phyloP scores from a whole-genome alignment of 805 yeast genomes.

The Wickerhamomyces chaumierensis region DNA sequence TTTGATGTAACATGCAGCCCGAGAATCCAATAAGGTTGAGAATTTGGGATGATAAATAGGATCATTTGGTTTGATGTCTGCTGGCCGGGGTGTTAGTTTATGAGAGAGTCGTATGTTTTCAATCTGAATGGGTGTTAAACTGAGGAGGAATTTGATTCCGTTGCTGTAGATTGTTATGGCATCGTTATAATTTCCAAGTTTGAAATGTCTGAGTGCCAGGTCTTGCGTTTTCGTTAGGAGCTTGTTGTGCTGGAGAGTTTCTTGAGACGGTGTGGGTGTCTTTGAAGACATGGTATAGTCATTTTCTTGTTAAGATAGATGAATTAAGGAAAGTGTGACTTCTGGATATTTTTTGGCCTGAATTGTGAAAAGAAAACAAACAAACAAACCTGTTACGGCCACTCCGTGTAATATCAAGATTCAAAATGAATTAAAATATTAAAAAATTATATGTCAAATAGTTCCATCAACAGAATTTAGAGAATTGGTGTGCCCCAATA shows the following conservation, averaged over 20 bases:
- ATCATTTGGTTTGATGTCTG: slow-evolving; percentile 4
- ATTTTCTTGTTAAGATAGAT: no score
- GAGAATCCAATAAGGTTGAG: slow-evolving; percentile 11
- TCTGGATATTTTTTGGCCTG: no score
- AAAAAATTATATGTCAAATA: no score
- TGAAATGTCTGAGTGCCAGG: not conserved
- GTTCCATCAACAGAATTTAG: no score
- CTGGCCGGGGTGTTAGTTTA: slow-evolving; percentile 4
- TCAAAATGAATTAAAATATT: no score
- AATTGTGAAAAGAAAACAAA: no score
- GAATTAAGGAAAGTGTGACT: no score
- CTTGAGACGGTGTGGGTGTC: not conserved
- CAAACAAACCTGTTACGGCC: no score
- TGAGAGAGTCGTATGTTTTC: not conserved
- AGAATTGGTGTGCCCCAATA: no score
- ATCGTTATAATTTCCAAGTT: not conserved
- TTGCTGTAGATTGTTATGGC: not conserved
- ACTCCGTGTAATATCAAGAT: no score
- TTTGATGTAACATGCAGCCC: slow-evolving; percentile 16
- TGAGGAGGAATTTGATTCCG: not conserved
- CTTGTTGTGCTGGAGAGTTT: not conserved
- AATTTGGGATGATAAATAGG: slow-evolving; percentile 14
- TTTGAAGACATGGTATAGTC: not conserved
- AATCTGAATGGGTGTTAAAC: not conserved
- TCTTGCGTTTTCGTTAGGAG: not conserved